Evolutionary conservation across 2,329 filamentous ascomycete species (phyloP).

Genomic region (Ophiostoma quercus): DNA sequence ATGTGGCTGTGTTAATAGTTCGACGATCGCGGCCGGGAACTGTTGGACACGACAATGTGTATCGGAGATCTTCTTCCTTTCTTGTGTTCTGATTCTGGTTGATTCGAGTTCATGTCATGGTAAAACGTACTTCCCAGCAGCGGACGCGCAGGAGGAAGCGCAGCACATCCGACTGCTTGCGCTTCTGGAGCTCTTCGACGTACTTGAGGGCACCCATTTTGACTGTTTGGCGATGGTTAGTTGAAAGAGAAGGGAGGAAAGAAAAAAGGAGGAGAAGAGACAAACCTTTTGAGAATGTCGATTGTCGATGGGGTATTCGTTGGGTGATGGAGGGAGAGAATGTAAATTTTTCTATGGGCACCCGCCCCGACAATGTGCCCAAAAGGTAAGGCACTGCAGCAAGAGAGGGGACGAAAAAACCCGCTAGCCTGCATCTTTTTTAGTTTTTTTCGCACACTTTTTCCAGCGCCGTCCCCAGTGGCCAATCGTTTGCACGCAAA

Average conservation of each 20-base stretch:
- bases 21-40: constrained; percentile 16
- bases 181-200: constrained; percentile 99
- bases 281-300: constrained; percentile 22
- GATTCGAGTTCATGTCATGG: constrained; percentile 6
- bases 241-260: not conserved
- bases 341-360: not conserved
- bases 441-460: constrained; percentile 18
- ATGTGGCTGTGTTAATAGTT: constrained; percentile 6
- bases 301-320: constrained; percentile 21
- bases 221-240: constrained; percentile 36
- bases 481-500: not conserved
- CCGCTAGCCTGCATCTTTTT: constrained; percentile 16
- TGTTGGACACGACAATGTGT: constrained; percentile 10
- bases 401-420: constrained; percentile 17
- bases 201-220: constrained; percentile 99
- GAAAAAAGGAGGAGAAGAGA: not conserved
- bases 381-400: constrained; percentile 3
- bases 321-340: constrained; percentile 15
- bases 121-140: constrained; percentile 95
- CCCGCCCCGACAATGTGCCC: not conserved
- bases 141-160: constrained; percentile 99
- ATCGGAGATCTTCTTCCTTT: constrained; percentile 11
- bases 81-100: not conserved
- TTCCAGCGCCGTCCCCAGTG: constrained; percentile 14
- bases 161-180: constrained; percentile 99